phyloP scores from a whole-genome alignment of 2,329 filamentous ascomycete species.

The Claviceps digitariae region DNA sequence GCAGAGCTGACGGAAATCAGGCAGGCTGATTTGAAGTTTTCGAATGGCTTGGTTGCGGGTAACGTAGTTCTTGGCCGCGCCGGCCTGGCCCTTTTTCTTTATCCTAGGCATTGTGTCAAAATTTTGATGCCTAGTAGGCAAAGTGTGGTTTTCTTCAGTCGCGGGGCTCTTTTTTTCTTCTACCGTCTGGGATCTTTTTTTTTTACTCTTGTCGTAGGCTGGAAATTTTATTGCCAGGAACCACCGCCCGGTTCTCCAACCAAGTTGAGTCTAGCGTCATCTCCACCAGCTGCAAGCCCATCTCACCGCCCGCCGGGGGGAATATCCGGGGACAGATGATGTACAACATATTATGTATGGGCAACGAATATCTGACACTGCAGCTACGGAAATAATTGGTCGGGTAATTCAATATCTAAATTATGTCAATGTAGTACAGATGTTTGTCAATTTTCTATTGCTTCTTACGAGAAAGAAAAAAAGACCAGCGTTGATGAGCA shows the following conservation, averaged over 20 bases:
- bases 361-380: too few relatives aligned
- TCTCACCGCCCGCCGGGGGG: conserved; percentile 13
- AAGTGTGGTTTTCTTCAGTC: conserved; percentile 7
- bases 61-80: conserved; percentile 96
- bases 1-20: conserved; percentile 94
- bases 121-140: conserved; percentile 7
- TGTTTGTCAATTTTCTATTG: too few relatives aligned
- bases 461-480: too few relatives aligned
- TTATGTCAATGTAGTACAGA: too few relatives aligned
- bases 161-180: conserved; percentile 22
- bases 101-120: conserved; percentile 50
- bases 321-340: conserved; percentile 12
- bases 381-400: not conserved
- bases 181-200: conserved; percentile 12
- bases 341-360: too few relatives aligned
- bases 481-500: too few relatives aligned
- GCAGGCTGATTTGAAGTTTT: conserved; percentile 93
- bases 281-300: conserved; percentile 1
- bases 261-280: conserved; percentile 7
- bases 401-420: not conserved
- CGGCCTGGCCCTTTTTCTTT: conserved; percentile 87
- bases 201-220: conserved; percentile 11
- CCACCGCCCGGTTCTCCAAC: conserved; percentile 14
- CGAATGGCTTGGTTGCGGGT: conserved; percentile 93
- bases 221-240: conserved; percentile 21